phyloP scores from a whole-genome alignment of 352 stramenopile species.

The Phytophthora boehmeriae region DNA sequence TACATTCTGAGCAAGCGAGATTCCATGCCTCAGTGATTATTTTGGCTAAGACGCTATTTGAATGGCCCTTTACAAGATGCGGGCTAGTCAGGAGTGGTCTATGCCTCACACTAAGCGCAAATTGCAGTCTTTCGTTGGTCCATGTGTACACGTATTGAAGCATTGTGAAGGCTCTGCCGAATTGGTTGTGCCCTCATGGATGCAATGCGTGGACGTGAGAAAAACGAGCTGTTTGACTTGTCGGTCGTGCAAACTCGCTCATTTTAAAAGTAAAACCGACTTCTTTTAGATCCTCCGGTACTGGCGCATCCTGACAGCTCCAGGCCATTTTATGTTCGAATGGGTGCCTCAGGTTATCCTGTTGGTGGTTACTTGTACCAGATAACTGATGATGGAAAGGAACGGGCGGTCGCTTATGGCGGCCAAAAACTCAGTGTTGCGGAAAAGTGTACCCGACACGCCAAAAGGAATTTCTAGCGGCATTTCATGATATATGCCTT shows the following conservation, averaged over 20 bases:
- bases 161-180: slow-evolving; percentile 8
- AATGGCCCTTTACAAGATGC: slow-evolving; percentile 9
- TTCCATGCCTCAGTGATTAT: slow-evolving; percentile 2
- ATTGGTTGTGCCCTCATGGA: slow-evolving; percentile 7
- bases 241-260: background rate
- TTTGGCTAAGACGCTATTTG: slow-evolving; percentile 1
- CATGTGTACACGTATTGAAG: slow-evolving; percentile 13
- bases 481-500: slow-evolving; percentile 11
- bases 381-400: background rate
- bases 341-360: slow-evolving; percentile 9
- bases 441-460: slow-evolving; percentile 6
- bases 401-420: slow-evolving; percentile 11
- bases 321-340: slow-evolving; percentile 13
- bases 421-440: background rate
- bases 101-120: slow-evolving; percentile 4
- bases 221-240: background rate
- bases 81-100: too few relatives aligned
- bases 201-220: background rate
- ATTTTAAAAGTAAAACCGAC: slow-evolving; percentile 3
- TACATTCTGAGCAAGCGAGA: slow-evolving; percentile 13
- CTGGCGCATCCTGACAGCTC: slow-evolving; percentile 1
- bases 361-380: slow-evolving; percentile 7
- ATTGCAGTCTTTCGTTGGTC: slow-evolving; percentile 9
- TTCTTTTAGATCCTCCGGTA: background rate
- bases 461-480: slow-evolving; percentile 2